phyloP scores from a whole-genome alignment of 768 basidiomycete genomes.

The Boletus vermiculosoides region DNA sequence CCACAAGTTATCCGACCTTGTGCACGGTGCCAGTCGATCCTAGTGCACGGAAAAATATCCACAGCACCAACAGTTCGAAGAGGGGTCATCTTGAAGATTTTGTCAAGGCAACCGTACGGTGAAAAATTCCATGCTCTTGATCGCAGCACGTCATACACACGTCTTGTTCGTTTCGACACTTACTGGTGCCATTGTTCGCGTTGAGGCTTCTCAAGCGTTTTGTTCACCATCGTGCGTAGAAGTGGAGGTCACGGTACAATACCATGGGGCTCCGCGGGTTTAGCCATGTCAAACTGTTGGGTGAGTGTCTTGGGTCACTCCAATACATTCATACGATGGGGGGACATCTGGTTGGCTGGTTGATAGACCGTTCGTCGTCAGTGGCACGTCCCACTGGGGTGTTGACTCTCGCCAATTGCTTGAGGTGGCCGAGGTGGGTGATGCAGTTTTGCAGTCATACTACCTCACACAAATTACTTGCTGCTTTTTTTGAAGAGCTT shows the following conservation, averaged over 20 bases:
- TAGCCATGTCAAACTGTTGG: conserved; percentile 15
- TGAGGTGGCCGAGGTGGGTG: neutral
- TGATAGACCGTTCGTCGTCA: conserved; percentile 1
- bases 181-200: conserved; percentile 14
- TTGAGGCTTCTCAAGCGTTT: conserved; percentile 18
- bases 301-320: conserved; percentile 36
- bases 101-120: conserved; percentile 22
- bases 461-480: conserved; percentile 31
- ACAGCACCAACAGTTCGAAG: conserved; percentile 1
- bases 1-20: neutral
- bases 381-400: neutral
- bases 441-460: conserved; percentile 21
- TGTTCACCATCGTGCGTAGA: conserved; percentile 9
- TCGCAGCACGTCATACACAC: conserved; percentile 22
- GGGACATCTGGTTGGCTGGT: conserved; percentile 18
- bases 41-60: conserved; percentile 3
- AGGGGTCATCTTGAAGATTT: conserved; percentile 8
- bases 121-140: conserved; percentile 26
- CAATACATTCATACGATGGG: conserved; percentile 22
- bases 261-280: neutral
- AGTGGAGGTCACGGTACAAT: conserved; percentile 3
- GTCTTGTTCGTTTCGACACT: conserved; percentile 23
- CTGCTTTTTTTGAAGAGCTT: conserved; percentile 20
- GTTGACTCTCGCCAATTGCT: conserved; percentile 7
- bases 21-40: neutral